Conservation (phyloP, 2,329 filamentous ascomycete species). For the Pseudocercospora ulei region DNA sequence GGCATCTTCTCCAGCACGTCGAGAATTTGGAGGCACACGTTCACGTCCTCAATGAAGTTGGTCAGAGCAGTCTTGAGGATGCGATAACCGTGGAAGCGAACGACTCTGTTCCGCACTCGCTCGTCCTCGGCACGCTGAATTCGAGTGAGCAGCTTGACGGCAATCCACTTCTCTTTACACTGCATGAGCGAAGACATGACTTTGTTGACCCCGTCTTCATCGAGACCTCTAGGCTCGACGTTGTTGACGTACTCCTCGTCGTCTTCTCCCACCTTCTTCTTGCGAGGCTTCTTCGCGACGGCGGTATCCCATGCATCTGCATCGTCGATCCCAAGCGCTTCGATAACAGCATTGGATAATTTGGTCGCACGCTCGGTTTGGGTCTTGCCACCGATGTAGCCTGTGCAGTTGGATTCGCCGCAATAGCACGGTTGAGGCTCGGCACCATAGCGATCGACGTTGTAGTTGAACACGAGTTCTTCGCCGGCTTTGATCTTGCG, state of each 20-base stretch:
- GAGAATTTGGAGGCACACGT: slow-evolving; percentile 79
- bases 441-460: slow-evolving; percentile 93
- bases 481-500: slow-evolving; percentile 77
- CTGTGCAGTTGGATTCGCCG: slow-evolving; percentile 84
- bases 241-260: slow-evolving; percentile 95
- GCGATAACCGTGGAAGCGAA: slow-evolving; percentile 94
- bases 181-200: slow-evolving; percentile 96
- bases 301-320: slow-evolving; percentile 84
- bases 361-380: slow-evolving; percentile 94
- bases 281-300: slow-evolving; percentile 79
- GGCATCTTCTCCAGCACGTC: slow-evolving; percentile 83
- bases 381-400: slow-evolving; percentile 94
- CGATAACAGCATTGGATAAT: slow-evolving; percentile 75
- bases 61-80: slow-evolving; percentile 80
- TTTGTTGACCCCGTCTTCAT: slow-evolving; percentile 76
- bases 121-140: slow-evolving; percentile 83
- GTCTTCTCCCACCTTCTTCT: slow-evolving; percentile 83
- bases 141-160: slow-evolving; percentile 81
- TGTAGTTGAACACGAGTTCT: slow-evolving; percentile 98
- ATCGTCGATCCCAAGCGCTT: slow-evolving; percentile 91
- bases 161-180: slow-evolving; percentile 99
- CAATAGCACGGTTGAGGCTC: slow-evolving; percentile 97
- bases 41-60: slow-evolving; percentile 79
- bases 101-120: slow-evolving; percentile 73
- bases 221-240: slow-evolving; percentile 65